These are phyloP conservation scores for Puccinia horiana DNA, from an alignment of 1,284 basidiomycete genomes.

Conservation along the genomic window DNA sequence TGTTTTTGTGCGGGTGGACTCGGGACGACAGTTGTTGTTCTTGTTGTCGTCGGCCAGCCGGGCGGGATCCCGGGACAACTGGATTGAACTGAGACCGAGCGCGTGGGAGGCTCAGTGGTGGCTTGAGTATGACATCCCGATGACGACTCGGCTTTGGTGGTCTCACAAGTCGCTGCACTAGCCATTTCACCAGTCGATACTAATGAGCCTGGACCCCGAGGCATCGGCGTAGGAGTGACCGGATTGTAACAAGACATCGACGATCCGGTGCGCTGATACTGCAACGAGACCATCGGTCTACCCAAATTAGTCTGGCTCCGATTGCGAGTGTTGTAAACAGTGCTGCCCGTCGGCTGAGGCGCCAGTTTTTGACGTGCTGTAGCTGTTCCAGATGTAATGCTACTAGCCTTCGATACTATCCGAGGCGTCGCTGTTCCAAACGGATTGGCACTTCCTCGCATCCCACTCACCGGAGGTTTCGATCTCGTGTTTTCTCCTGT, in stretches of 20 bases:
- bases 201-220: not conserved
- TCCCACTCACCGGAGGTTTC: conserved; percentile 21
- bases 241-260: conserved; percentile 46
- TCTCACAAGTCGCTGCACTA: not conserved
- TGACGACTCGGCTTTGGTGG: not conserved
- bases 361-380: not conserved
- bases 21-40: not conserved
- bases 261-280: conserved; percentile 41
- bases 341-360: conserved; percentile 9
- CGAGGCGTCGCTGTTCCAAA: conserved; percentile 35
- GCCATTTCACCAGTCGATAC: not conserved
- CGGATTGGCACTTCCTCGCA: conserved; percentile 40
- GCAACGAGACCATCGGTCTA: not conserved
- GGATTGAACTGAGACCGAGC: conserved; percentile 18
- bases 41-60: conserved; percentile 1
- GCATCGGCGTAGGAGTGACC: conserved; percentile 28
- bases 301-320: not conserved
- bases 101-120: not conserved
- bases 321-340: conserved; percentile 22
- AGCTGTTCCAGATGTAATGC: not conserved
- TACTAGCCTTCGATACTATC: conserved; percentile 1
- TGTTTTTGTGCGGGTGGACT: not conserved
- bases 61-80: conserved; percentile 36
- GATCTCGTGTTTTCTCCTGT: conserved; percentile 3
- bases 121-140: not conserved